Conservation (phyloP, 2,329 filamentous ascomycete genomes). For the Xylaria sp. region DNA sequence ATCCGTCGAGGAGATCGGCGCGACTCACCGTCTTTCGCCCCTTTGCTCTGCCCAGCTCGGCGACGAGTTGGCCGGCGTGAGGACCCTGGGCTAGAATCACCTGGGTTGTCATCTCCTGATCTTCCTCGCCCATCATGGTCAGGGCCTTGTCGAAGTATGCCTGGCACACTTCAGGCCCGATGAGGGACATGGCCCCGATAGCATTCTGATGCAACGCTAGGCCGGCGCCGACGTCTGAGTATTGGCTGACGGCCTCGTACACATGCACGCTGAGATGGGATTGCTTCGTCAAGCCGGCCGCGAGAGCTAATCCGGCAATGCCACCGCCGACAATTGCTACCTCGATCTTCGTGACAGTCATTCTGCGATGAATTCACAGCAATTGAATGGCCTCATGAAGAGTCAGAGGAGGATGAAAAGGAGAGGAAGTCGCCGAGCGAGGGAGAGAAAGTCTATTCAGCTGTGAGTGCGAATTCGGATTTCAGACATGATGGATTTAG, state of each 20-base stretch:
- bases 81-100: slow-evolving; percentile 31
- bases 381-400: background rate
- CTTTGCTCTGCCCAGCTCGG: slow-evolving; percentile 32
- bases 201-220: slow-evolving; percentile 37
- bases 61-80: slow-evolving; percentile 24
- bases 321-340: slow-evolving; percentile 30
- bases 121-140: slow-evolving; percentile 27
- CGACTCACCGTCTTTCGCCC: slow-evolving; percentile 33
- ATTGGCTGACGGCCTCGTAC: slow-evolving; percentile 33
- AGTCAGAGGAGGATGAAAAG: background rate
- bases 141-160: slow-evolving; percentile 32
- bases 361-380: background rate
- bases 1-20: slow-evolving; percentile 31
- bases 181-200: slow-evolving; percentile 32
- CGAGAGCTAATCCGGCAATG: slow-evolving; percentile 36
- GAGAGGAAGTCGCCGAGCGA: too few species aligned
- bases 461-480: background rate
- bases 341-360: slow-evolving; percentile 18
- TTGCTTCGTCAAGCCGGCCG: slow-evolving; percentile 33
- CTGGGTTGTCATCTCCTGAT: slow-evolving; percentile 32
- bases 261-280: slow-evolving; percentile 34
- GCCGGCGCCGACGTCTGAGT: slow-evolving; percentile 35
- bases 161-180: slow-evolving; percentile 32
- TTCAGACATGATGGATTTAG: background rate
- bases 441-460: too few species aligned